Evolutionary conservation across 2,329 filamentous ascomycete species (phyloP), one percentile per base, ranked within the genome.

Genomic region (Aspergillus piperis): DNA sequence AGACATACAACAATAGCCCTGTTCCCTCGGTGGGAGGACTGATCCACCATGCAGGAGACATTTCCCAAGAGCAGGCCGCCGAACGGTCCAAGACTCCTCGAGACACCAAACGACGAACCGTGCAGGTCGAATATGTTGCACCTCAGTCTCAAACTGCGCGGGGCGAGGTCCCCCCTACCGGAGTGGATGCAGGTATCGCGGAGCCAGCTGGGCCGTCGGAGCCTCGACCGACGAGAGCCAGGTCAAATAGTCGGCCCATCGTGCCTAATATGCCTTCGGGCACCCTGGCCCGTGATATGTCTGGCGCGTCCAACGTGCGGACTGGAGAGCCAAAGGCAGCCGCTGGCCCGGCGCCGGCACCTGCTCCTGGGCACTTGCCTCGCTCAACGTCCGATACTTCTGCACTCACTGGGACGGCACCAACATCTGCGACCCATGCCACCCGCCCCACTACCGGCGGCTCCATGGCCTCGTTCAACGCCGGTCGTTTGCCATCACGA

Each of bases 41-140:
- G 60, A 83, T 82, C 48, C 87, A 88, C 73, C 91, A 92, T 65
- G 88, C 90, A 69, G 89, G 88, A 60, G 90, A 89, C 67, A 84
- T 92, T 66, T 90, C 92, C 57, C 81, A 83, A 38, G 86, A 90
- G 41, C 81, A 85, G 6, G 86, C 89, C 62, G 79, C 81, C 47
- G 80, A 86, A 30, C 88, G 88, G 70, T 84, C 86, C 44, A 90
- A 90, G 74, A 79, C 83, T 7, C 77, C 81, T 32, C 89, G 92
- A 67, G 93, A 97, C 73, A 90, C 90, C 70, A 98, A 98, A 78
- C 88, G 95, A 59, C 87, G 93, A 68, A 99, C 95, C 0, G 92
- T 99, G 0, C 95, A 99, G 78, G 91, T 99, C 62, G 95, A 99
- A 80, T 99, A 99, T 76, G 95, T 98, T 59, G 90, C 93, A 19